phyloP scores from a whole-genome alignment of 2,329 filamentous ascomycete species.

The Epichloe sibirici region DNA sequence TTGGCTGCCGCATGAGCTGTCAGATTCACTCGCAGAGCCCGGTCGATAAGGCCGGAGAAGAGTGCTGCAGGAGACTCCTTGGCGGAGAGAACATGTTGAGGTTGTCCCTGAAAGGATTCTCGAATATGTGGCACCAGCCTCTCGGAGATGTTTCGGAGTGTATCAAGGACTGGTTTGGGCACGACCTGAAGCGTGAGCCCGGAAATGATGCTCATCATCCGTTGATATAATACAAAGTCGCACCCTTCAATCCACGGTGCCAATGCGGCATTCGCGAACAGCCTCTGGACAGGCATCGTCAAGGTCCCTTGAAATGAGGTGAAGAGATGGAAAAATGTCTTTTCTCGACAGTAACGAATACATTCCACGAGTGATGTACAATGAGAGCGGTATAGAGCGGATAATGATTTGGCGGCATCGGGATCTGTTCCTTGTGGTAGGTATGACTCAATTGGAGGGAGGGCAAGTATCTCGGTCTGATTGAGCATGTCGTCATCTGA shows the following conservation, averaged over 20 bases:
- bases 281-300: slow-evolving; percentile 90
- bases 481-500: slow-evolving; percentile 36
- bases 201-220: slow-evolving; percentile 87
- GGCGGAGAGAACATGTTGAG: slow-evolving; percentile 71
- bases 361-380: slow-evolving; percentile 93
- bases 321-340: slow-evolving; percentile 90
- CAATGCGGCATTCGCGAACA: slow-evolving; percentile 69
- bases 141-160: slow-evolving; percentile 76
- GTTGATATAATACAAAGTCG: slow-evolving; percentile 91
- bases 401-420: slow-evolving; percentile 75
- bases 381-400: slow-evolving; percentile 83
- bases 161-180: slow-evolving; percentile 75
- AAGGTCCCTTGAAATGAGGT: slow-evolving; percentile 92
- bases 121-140: slow-evolving; percentile 70
- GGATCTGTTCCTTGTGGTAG: slow-evolving; percentile 71
- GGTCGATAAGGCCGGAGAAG: slow-evolving; percentile 76
- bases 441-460: slow-evolving; percentile 81
- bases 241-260: slow-evolving; percentile 92
- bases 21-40: slow-evolving; percentile 81
- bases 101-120: slow-evolving; percentile 74
- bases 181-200: slow-evolving; percentile 85
- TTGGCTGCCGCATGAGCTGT: slow-evolving; percentile 90
- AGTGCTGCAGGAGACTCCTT: slow-evolving; percentile 81
- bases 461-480: slow-evolving; percentile 57
- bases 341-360: slow-evolving; percentile 91